Evolutionary conservation across 2,329 filamentous ascomycete genomes (phyloP), one percentile per base, ranked within the genome.

Genomic region (Achaetomium macrosporum): DNA sequence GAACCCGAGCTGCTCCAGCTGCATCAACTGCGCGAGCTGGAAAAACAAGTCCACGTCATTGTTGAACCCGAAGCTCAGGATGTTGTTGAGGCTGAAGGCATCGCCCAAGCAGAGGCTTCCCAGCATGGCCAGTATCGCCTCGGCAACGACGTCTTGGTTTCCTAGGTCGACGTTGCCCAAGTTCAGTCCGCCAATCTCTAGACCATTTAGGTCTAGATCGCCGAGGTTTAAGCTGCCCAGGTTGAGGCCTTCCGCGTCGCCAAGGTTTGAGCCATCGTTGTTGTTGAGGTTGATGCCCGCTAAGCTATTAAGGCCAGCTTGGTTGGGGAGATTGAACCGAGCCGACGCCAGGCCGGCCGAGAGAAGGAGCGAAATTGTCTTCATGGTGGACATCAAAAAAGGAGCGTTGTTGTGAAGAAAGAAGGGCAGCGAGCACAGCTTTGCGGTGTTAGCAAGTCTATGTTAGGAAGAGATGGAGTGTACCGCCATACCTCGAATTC

Each of bases 11-110:
- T 63, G 55, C 59, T 66, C 51, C 17, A 68, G 60, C 55, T 68
- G 60, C 57, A 62, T 57, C 11, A 68, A 58, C 63, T 68, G 61
- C 7, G 63, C 64, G 13, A 68, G 62, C 61, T 67, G 61, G 17
- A 68, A 54, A 55, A 69, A 67, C 45, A 69, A 58, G 41, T 68
- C 58, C 19, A 65, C 51, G 36, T 66, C 59, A 29, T 63, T 60
- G 50, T 61, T 56, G 40, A 56, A 39, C 20, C 64, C 59, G 11
- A 68, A 59, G 29, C 50, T 43, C 33, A 64, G 47, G 31, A 63
- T 50, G 46, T 48, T 61, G 56, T 66, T 62, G 17, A 47, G 39
- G 48, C 63, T 55, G 37, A 67, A 54, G 1, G 61, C 37, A 30
- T 62, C 56, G 30, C 57, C 55, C 35, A 68, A 57, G 50, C 66